Percentiles rank a stretch among this genome's conserved stretches.
Conservation (phyloP, 106 monocot genomes). For the Amphibolis antarctica region DNA sequence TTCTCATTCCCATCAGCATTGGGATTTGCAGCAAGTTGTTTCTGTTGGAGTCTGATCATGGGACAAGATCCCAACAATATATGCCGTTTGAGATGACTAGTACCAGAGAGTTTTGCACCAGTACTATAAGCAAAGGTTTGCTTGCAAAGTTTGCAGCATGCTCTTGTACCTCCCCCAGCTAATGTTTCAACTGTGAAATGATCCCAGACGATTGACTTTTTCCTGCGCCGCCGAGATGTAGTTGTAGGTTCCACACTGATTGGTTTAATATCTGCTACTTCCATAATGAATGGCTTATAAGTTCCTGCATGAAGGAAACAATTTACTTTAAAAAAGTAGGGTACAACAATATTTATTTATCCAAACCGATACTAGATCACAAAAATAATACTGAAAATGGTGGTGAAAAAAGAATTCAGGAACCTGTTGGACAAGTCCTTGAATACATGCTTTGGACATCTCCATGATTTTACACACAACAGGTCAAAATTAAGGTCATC, state of each 20-base stretch:
- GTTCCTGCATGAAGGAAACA: not conserved
- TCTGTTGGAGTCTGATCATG: conserved; percentile 9
- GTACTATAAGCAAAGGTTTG: conserved; percentile 25
- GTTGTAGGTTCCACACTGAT: conserved; percentile 7
- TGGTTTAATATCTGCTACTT: not conserved
- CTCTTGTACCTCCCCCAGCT: conserved; percentile 13
- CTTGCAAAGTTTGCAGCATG: conserved; percentile 22
- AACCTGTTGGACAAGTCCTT: no score
- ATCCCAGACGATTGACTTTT: conserved; percentile 25
- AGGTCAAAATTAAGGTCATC: no score
- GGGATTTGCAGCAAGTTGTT: conserved; percentile 4
- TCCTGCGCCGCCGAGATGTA: conserved; percentile 6
- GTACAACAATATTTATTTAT: no score
- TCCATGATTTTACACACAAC: no score
- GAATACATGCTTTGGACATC: no score
- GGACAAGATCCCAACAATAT: conserved; percentile 21
- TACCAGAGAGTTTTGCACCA: conserved; percentile 20
- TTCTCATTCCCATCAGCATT: conserved; percentile 11
- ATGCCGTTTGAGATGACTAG: conserved; percentile 26
- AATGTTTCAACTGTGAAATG: conserved; percentile 24
- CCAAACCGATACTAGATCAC: no score
- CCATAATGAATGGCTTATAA: conserved; percentile 4
- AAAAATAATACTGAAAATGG: no score
- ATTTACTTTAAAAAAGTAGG: not conserved
- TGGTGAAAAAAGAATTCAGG: no score